Base-by-base conservation (phyloP, 2,329 filamentous ascomycete species). In the Massarina eburnea region DNA sequence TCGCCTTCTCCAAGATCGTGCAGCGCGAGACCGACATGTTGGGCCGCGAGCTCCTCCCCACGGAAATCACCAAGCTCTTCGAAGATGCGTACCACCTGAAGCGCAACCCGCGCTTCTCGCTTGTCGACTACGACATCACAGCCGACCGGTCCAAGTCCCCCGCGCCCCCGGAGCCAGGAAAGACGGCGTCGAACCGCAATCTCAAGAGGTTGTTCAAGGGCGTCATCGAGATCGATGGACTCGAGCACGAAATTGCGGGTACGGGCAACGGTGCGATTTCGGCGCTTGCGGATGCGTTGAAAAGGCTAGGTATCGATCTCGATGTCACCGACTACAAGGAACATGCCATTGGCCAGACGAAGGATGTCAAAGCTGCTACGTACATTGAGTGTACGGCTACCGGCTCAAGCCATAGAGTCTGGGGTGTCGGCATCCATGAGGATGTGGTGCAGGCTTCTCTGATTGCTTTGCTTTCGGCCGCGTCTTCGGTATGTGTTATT, bases 261-360 rank as follows among this genome's bases (percentile, higher is more conserved):
- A 81, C 85, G 8, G 92, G 92, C 26, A 95, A 91, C 65, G 92
- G 92, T 63, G 90, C 92, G 26, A 89, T 97, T 59, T 96, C 91
- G 3, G 89, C 88, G 52, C 75, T 97, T 64, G 89, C 89, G 2
- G 85, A 90, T 59, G 92, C 91, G 14, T 79, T 99, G 34, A 82
- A 83, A 58, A 78, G 79, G 14, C 74, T 97, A 26, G 89, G 89
- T 47, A 86, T 97, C 53, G 86, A 95, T 63, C 77, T 97, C 19
- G 92, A 97, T 65, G 90, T 97, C 41, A 82, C 85, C 36, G 90
- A 96, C 70, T 97, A 97, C 78, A 96, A 95, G 77, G 94, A 97
- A 72, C 92, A 97, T 73, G 87, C 91, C 21, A 91, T 97, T 58
- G 90, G 90, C 55, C 78, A 80, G 41, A 89, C 89, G 50, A 82